Base-by-base conservation (phyloP, 306 rosid species). In the Boehmeria nivea region DNA sequence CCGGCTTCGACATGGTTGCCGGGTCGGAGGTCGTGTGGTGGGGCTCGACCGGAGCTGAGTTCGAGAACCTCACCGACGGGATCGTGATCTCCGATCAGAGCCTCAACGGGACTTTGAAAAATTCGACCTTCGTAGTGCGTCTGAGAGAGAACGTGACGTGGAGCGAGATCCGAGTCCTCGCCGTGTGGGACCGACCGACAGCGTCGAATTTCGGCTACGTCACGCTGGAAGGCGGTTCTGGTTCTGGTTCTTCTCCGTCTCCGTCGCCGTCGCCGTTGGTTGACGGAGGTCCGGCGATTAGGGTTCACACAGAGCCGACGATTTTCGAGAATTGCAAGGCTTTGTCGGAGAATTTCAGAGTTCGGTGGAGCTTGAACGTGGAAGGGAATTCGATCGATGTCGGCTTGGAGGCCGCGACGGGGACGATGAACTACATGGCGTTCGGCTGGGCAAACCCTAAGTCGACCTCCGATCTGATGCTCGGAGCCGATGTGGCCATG, bases 381-480 rank as follows among this genome's bases (percentile, higher is more conserved):
- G 66, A 68, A 22, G 75, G 72, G 63, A 81, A 76, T 71, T 51
- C 53, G 8, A 70, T 89, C 28, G 94, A 83, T 44, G 61, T 89
- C 39, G 95, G 90, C 12, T 77, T 89, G 51, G 97, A 89, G 70
- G 94, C 83, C 19, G 84, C 88, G 10, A 86, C 79, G 13, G 94
- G 74, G 33, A 65, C 75, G 3, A 72, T 64, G 72, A 70, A 83
- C 57, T 89, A 86, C 77, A 78, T 89, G 94, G 94, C 95, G 6
- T 86, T 89, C 66, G 95, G 97, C 22, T 89, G 95, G 97, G 88
- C 95, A 23, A 66, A 57, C 54, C 80, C 86, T 26, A 73, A 54
- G 3, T 56, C 79, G 10, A 55, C 64, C n/a, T 69, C 89, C 0
- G 67, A 76, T 22, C 60, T 78, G 57, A 89, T 89, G 97, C 38